Evolutionary conservation across 805 yeast genomes (phyloP).

Genomic region (Sugiyamaella boreocaroliniensis): DNA sequence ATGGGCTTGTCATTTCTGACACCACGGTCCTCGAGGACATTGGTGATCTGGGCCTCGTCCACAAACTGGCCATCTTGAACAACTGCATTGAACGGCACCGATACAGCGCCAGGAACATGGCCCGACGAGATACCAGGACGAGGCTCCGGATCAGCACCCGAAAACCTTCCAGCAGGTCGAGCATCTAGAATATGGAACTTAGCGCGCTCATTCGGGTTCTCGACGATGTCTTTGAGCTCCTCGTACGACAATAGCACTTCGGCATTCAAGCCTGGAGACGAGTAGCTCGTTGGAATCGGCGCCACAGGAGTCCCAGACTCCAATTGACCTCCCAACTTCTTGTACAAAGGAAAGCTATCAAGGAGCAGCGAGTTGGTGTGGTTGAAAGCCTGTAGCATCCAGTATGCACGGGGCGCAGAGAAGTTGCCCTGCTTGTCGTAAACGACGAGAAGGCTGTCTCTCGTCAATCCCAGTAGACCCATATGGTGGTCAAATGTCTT

Average conservation of each 20-base stretch:
- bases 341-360: conserved; percentile 58
- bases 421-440: conserved; percentile 84
- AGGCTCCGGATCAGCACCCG: conserved; percentile 82
- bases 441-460: conserved; percentile 58
- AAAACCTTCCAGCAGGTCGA: conserved; percentile 64
- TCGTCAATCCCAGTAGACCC: conserved; percentile 26
- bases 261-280: conserved; percentile 30
- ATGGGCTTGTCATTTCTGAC: conserved; percentile 47
- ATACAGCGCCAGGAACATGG: conserved; percentile 74
- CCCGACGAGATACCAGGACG: conserved; percentile 84
- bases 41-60: conserved; percentile 39
- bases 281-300: conserved; percentile 20
- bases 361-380: conserved; percentile 63
- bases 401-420: conserved; percentile 84
- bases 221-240: conserved; percentile 54
- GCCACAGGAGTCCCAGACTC: conserved; percentile 31
- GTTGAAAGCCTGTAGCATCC: conserved; percentile 80
- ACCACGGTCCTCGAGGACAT: conserved; percentile 41
- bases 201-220: conserved; percentile 31
- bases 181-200: conserved; percentile 69
- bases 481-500: conserved; percentile 46
- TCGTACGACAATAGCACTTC: conserved; percentile 61
- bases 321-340: conserved; percentile 39
- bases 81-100: conserved; percentile 60
- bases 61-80: conserved; percentile 52